These are phyloP conservation scores for Colletotrichum sp. DNA, from an alignment of 2,329 filamentous ascomycete genomes.

Conservation along the genomic window DNA sequence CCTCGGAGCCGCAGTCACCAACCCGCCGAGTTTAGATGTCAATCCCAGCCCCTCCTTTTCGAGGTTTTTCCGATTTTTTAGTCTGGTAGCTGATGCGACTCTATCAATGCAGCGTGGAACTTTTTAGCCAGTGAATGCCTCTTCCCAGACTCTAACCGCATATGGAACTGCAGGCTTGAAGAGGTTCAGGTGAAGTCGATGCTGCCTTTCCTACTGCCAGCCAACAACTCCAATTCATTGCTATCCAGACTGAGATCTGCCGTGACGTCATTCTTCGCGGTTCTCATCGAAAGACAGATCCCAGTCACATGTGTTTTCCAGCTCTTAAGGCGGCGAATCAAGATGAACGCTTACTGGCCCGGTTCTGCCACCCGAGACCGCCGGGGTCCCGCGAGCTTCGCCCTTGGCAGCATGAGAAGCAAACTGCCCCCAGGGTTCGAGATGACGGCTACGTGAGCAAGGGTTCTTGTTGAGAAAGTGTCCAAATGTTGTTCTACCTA, in stretches of 20 bases:
- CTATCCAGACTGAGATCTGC: neutral
- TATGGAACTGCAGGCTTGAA: neutral
- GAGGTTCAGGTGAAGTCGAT: neutral
- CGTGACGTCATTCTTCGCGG: neutral
- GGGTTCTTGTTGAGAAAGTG: neutral
- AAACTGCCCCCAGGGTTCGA: neutral
- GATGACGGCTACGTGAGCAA: neutral
- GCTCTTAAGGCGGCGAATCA: neutral
- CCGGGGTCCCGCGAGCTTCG: neutral
- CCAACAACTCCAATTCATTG: neutral
- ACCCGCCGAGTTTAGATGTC: neutral
- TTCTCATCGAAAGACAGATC: neutral
- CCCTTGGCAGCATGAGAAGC: neutral
- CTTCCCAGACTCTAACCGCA: neutral
- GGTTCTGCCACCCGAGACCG: neutral
- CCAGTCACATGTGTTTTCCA: neutral
- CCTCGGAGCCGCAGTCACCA: slow-evolving; percentile 1
- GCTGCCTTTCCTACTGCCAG: neutral
- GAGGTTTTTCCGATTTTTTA: neutral
- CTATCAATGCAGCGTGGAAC: neutral
- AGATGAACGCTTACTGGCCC: neutral
- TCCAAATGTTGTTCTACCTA: neutral
- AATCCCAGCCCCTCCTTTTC: slow-evolving; percentile 15
- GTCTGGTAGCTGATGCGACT: neutral
- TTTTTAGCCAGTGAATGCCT: neutral